Base-by-base conservation (phyloP, 2,329 filamentous ascomycete species). In the Aspergillus ustus region DNA sequence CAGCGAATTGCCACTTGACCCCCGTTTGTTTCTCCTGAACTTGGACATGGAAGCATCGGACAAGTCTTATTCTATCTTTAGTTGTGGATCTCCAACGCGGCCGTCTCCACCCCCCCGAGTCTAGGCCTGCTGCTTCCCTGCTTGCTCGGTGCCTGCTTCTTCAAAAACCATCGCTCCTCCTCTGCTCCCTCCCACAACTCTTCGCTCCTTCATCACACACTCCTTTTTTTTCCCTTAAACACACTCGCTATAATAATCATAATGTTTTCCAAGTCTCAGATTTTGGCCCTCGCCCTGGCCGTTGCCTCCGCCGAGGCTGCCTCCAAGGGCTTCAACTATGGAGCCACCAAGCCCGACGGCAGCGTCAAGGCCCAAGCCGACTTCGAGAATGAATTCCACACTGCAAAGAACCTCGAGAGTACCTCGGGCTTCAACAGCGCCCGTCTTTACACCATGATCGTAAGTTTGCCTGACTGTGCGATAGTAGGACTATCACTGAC, bases 381-480 rank as follows among this genome's bases (percentile, higher is more conserved):
- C 64, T 83, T 79, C 69, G 70, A 77, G 66, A 67, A 67, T 37
- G 74, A 82, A 59, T 83, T 84, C 74, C 72, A 76, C 56, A 77
- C 78, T 43, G 81, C 80, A 40, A 78, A 67, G 57, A 64, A 63
- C 62, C 63, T 68, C 29, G 71, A 75, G 1, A 76, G 77, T 31
- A 73, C 76, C 58, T 67, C 68, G 20, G 74, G 69, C 51, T 83
- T 83, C 73, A 79, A 77, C 52, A 80, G 80, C 59, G 82, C 80
- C 54, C 78, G 82, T 60, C 73, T 84, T 29, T 83, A 91, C 82
- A 91, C 89, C 73, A 88, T 86, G 81, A 86, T 89, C 73, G 82
- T 71, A 60, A 37, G 69, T 66, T 2, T 19, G 11, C 7, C 3
- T 25, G 9, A 13, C 13, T 11, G 22, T 22, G 4, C 13, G 13